phyloP scores from a whole-genome alignment of 2,329 filamentous ascomycete genomes.

The Aureobasidium sp. region DNA sequence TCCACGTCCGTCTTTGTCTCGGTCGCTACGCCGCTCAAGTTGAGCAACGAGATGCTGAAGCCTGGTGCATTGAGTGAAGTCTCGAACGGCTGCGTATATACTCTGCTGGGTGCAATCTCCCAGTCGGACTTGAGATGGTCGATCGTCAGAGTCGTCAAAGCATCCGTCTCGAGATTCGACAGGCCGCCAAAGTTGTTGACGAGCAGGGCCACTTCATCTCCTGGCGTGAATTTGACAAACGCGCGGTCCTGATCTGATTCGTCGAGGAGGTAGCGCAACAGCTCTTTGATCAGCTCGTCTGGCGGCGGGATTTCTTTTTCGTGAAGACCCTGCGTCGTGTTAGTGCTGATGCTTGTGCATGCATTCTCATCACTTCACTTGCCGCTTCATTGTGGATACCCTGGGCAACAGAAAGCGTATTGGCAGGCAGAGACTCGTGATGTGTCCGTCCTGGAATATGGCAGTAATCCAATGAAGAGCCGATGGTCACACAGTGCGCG shows the following conservation, averaged over 20 bases:
- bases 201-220: slow-evolving; percentile 41
- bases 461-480: slow-evolving; percentile 46
- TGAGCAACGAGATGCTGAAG: slow-evolving; percentile 50
- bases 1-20: slow-evolving; percentile 32
- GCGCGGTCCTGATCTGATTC: slow-evolving; percentile 42
- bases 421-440: slow-evolving; percentile 37
- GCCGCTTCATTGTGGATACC: slow-evolving; percentile 48
- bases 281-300: slow-evolving; percentile 42
- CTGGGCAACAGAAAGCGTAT: slow-evolving; percentile 38
- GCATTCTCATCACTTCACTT: slow-evolving; percentile 16
- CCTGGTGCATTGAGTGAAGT: slow-evolving; percentile 51
- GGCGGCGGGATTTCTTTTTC: slow-evolving; percentile 43
- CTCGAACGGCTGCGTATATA: slow-evolving; percentile 45
- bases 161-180: slow-evolving; percentile 43
- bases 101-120: slow-evolving; percentile 42
- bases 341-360: neutral
- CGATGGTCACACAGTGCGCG: slow-evolving; percentile 43
- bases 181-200: slow-evolving; percentile 47
- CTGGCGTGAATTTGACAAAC: slow-evolving; percentile 42
- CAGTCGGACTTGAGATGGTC: slow-evolving; percentile 40
- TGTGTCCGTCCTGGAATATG: slow-evolving; percentile 46
- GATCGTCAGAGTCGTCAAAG: slow-evolving; percentile 37
- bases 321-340: slow-evolving; percentile 33
- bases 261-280: slow-evolving; percentile 44
- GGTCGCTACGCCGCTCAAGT: slow-evolving; percentile 41